A percentile compares a stretch with the other conserved stretches of the same genome.
phyloP scores from a whole-genome alignment of 441 rosid species.

The Aleurites moluccanus region DNA sequence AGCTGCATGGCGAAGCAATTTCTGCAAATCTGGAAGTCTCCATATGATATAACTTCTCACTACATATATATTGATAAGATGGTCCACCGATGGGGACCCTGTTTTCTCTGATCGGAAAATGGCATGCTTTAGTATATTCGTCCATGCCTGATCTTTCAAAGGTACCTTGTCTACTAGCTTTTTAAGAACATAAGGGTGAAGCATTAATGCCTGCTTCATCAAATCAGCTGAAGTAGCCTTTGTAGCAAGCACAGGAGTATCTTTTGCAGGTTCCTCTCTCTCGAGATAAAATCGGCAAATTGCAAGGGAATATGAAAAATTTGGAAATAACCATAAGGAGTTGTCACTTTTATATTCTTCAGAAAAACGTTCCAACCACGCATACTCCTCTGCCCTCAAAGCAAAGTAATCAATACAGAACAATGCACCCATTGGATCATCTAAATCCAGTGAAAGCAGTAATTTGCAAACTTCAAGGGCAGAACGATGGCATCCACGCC shows the following conservation, averaged over 20 bases:
- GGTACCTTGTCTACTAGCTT: constrained; percentile 82
- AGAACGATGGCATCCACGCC: constrained; percentile 90
- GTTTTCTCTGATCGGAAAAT: constrained; percentile 65
- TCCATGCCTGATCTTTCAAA: constrained; percentile 75
- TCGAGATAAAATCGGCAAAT: constrained; percentile 72
- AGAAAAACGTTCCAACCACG: constrained; percentile 77
- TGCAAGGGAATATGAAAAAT: constrained; percentile 82
- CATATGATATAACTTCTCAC: constrained; percentile 82
- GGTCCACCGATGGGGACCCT: constrained; percentile 73
- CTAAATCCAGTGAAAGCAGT: constrained; percentile 71
- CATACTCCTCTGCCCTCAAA: constrained; percentile 79
- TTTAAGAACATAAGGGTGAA: constrained; percentile 73
- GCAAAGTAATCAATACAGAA: constrained; percentile 91
- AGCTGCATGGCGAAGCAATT: constrained; percentile 59
- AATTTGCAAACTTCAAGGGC: constrained; percentile 88
- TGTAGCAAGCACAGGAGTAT: constrained; percentile 24
- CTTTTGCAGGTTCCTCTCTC: constrained; percentile 45
- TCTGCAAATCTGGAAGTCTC: constrained; percentile 91
- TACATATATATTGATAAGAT: constrained; percentile 69
- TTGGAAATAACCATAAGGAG: constrained; percentile 89
- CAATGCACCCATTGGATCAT: constrained; percentile 84
- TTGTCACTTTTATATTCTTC: constrained; percentile 67
- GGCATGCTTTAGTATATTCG: constrained; percentile 58
- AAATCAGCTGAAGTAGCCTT: constrained; percentile 70
- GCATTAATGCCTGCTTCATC: constrained; percentile 89